phyloP scores from a whole-genome alignment of 805 yeast species.

The Suhomyces pyralidae region DNA sequence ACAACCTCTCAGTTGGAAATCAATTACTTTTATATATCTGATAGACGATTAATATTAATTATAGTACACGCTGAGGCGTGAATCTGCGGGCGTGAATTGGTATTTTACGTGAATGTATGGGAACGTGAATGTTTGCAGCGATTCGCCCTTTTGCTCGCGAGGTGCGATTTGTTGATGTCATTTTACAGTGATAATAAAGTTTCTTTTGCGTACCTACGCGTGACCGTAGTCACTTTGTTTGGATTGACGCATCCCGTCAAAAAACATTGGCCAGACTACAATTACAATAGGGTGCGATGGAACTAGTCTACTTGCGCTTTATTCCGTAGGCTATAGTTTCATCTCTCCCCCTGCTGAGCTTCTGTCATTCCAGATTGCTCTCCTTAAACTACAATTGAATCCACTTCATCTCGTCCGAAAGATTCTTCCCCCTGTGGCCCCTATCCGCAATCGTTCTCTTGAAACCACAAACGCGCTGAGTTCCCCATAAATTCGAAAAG shows the following conservation, averaged over 20 bases:
- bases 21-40: neutral
- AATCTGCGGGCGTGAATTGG: neutral
- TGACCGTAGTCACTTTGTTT: neutral
- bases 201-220: neutral
- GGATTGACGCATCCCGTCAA: constrained; percentile 1
- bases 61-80: neutral
- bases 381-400: neutral
- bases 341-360: neutral
- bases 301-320: neutral
- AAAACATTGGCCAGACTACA: neutral
- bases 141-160: neutral
- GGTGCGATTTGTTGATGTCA: neutral
- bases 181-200: neutral
- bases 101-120: neutral
- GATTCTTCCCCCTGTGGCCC: neutral
- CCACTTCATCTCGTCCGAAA: neutral
- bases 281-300: neutral
- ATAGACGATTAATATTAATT: neutral
- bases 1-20: neutral
- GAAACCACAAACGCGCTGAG: neutral
- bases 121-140: neutral
- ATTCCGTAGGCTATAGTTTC: neutral
- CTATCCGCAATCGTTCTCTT: neutral
- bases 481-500: neutral
- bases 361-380: neutral